phyloP scores from a whole-genome alignment of 176 grass and related monocot genomes.

The Aechmea fasciata region DNA sequence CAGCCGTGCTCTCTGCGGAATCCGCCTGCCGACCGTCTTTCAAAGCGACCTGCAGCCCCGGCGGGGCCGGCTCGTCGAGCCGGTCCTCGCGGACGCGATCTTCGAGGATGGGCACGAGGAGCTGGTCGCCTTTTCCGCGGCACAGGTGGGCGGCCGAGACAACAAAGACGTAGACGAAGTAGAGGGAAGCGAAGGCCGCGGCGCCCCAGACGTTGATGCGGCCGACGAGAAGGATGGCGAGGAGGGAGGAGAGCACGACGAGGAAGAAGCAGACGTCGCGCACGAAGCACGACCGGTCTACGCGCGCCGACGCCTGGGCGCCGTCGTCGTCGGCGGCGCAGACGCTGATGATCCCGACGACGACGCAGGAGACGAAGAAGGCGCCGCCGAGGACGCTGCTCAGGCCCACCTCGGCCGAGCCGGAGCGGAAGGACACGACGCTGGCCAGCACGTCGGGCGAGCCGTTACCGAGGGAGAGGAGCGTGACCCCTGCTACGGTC shows the following conservation, averaged over 20 bases:
- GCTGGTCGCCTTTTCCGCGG: constrained; percentile 10
- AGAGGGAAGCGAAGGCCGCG: constrained; percentile 57
- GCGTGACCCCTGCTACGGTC: constrained; percentile 1
- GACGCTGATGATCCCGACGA: constrained; percentile 60
- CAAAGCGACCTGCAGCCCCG: too few relatives aligned
- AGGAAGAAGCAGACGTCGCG: constrained; percentile 73
- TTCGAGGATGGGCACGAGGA: background rate
- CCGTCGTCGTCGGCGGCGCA: background rate
- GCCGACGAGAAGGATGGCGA: constrained; percentile 41
- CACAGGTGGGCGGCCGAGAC: constrained; percentile 71
- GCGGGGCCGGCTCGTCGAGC: too few relatives aligned
- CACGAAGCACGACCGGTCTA: constrained; percentile 58
- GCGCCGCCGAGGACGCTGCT: constrained; percentile 73
- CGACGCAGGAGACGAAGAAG: constrained; percentile 73
- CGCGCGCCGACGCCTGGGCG: background rate
- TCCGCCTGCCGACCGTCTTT: too few relatives aligned
- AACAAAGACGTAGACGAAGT: constrained; percentile 50
- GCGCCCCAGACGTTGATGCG: constrained; percentile 56
- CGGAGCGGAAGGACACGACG: constrained; percentile 13
- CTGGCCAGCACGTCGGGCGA: background rate
- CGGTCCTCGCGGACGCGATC: too few relatives aligned
- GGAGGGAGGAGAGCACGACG: constrained; percentile 52
- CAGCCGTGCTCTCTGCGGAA: too few relatives aligned
- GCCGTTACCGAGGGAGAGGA: constrained; percentile 5
- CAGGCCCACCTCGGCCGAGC: constrained; percentile 46